Percentiles rank a stretch among this genome's conserved stretches.
phyloP scores from a whole-genome alignment of 2,329 filamentous ascomycete genomes.

The Drechslera avenae region DNA sequence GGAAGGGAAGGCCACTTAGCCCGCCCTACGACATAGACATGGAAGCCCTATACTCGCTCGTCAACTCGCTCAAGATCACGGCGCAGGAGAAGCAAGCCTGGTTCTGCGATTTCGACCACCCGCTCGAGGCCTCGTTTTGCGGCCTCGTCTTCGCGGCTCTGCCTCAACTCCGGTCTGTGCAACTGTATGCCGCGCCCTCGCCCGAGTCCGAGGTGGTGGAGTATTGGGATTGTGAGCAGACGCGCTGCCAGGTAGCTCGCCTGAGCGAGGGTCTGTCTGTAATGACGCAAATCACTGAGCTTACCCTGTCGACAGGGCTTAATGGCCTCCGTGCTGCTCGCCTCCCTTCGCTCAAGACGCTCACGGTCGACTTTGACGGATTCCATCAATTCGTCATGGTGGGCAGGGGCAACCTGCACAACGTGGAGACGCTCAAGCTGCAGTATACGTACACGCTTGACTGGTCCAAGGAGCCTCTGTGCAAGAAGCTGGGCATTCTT shows the following conservation, averaged over 20 bases:
- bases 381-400: neutral
- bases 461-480: neutral
- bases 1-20: too few species aligned
- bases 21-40: too few species aligned
- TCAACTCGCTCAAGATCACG: too few species aligned
- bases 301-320: neutral
- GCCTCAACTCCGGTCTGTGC: too few species aligned
- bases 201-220: too few species aligned
- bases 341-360: neutral
- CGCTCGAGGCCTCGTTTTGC: too few species aligned
- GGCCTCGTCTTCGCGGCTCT: too few species aligned
- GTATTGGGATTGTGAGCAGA: too few species aligned
- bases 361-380: neutral
- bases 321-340: neutral
- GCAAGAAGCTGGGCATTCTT: neutral
- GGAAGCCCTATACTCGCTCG: too few species aligned
- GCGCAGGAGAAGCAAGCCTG: too few species aligned
- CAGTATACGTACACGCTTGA: neutral
- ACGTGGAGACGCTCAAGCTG: neutral
- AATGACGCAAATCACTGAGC: neutral
- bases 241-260: neutral
- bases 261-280: neutral
- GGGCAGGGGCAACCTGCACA: neutral
- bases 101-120: too few species aligned
- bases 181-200: too few species aligned